phyloP scores from a whole-genome alignment of 306 rosid genomes.

The Pterocarpus macrocarpus region DNA sequence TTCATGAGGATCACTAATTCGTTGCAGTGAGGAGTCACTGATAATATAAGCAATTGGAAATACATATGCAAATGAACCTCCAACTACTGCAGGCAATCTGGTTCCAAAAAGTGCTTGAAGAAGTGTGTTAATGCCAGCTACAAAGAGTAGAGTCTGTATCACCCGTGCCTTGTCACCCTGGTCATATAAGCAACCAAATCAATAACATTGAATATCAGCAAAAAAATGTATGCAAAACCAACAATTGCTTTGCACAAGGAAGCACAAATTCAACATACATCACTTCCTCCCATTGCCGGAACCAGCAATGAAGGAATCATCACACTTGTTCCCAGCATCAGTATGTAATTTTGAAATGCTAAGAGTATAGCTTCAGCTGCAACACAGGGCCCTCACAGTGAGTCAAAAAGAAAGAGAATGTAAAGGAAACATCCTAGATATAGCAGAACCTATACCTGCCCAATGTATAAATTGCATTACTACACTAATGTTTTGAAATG shows the following conservation, averaged over 20 bases:
- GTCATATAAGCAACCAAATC: constrained; percentile 45
- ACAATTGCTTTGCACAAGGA: constrained; percentile 25
- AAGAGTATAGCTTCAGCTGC: constrained; percentile 89
- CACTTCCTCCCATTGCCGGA: constrained; percentile 93
- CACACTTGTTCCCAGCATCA: constrained; percentile 95
- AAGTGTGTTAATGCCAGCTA: constrained; percentile 93
- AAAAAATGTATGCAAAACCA: background rate
- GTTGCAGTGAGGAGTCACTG: constrained; percentile 73
- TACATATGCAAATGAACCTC: constrained; percentile 93
- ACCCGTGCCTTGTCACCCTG: constrained; percentile 96
- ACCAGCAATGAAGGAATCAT: constrained; percentile 89
- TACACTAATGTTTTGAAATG: constrained; percentile 3
- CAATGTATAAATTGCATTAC: constrained; percentile 19
- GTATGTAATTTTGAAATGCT: constrained; percentile 95
- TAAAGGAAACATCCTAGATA: constrained; percentile 3
- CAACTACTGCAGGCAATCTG: constrained; percentile 93
- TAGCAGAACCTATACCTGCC: background rate
- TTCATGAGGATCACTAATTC: constrained; percentile 76
- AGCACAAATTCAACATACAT: constrained; percentile 62
- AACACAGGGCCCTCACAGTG: constrained; percentile 49
- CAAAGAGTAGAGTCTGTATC: constrained; percentile 92
- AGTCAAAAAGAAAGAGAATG: constrained; percentile 30
- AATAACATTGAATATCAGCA: background rate
- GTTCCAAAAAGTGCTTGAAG: constrained; percentile 98
- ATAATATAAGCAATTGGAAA: constrained; percentile 84